A percentile compares a stretch with the other conserved stretches of the same genome.
Conservation (phyloP, 192 early-diverging fungal genomes). For the Backusella luteola region DNA sequence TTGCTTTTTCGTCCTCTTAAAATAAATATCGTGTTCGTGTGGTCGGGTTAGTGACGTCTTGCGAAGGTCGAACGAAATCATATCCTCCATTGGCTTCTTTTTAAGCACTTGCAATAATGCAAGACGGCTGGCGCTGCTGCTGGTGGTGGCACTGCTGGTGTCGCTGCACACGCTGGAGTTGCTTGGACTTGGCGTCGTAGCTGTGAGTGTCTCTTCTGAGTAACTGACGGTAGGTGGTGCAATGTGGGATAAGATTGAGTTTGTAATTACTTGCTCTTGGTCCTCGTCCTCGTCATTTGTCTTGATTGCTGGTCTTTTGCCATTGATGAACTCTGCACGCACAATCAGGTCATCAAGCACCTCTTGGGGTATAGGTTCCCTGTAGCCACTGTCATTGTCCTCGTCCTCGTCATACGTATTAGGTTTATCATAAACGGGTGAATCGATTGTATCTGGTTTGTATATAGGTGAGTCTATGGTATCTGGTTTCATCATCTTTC, state of each 20-base stretch:
- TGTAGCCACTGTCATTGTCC: not conserved
- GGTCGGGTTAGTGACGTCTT: slow-evolving; percentile 27
- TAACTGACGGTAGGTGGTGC: not conserved
- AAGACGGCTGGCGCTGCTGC: not conserved
- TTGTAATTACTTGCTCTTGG: not conserved
- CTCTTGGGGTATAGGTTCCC: not conserved
- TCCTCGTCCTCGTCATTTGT: slow-evolving; percentile 6
- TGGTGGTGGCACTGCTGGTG: not conserved
- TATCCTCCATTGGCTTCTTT: slow-evolving; percentile 1
- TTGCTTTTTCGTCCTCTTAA: slow-evolving; percentile 18
- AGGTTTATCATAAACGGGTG: slow-evolving; percentile 31
- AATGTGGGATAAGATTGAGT: not conserved
- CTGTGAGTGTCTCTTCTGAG: not conserved
- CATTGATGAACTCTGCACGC: slow-evolving; percentile 9
- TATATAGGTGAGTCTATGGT: slow-evolving; percentile 10
- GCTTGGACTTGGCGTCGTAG: not conserved
- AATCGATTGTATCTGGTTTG: slow-evolving; percentile 27
- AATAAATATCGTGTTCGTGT: slow-evolving; percentile 29
- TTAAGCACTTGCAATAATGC: slow-evolving; percentile 6
- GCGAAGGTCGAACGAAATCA: slow-evolving; percentile 20
- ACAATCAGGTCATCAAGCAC: slow-evolving; percentile 15
- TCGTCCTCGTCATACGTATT: slow-evolving; percentile 28
- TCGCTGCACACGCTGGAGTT: not conserved
- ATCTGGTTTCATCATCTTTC: slow-evolving; percentile 9
- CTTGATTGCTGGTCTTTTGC: slow-evolving; percentile 1